These are phyloP conservation scores for Taphrina wiesneri DNA, from an alignment of 1,139 yeast genomes.

Conservation along the genomic window DNA sequence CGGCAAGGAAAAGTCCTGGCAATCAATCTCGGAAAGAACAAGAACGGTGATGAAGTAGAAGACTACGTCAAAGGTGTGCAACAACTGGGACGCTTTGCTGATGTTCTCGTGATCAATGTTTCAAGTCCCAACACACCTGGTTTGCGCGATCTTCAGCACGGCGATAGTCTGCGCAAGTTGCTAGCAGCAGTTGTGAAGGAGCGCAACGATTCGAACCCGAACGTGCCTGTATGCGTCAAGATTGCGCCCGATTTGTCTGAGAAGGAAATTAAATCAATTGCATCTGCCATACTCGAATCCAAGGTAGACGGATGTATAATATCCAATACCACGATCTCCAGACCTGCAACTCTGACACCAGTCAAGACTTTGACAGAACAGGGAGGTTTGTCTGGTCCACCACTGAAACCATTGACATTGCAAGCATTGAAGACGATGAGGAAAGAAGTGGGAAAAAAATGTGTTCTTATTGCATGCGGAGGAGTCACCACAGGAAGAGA, in stretches of 20 bases:
- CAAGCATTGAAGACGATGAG: constrained; percentile 69
- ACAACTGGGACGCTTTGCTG: constrained; percentile 79
- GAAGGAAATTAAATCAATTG: constrained; percentile 78
- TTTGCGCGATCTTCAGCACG: constrained; percentile 78
- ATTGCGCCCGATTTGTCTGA: constrained; percentile 91
- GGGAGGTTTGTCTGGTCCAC: constrained; percentile 92
- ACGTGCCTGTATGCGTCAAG: constrained; percentile 72
- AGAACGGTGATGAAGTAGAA: constrained; percentile 80
- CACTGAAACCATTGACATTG: constrained; percentile 79
- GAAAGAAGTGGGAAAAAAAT: constrained; percentile 51
- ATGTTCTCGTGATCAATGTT: constrained; percentile 85
- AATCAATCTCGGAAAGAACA: constrained; percentile 87
- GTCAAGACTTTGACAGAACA: constrained; percentile 50
- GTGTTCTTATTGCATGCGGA: constrained; percentile 86
- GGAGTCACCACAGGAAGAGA: constrained; percentile 84
- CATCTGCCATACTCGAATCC: constrained; percentile 72
- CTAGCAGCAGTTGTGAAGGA: constrained; percentile 54
- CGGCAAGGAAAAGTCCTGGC: constrained; percentile 68
- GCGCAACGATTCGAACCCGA: constrained; percentile 44
- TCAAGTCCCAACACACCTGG: constrained; percentile 98
- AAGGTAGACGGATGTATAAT: constrained; percentile 88
- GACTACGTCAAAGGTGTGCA: constrained; percentile 86
- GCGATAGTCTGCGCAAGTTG: constrained; percentile 66
- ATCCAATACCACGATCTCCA: constrained; percentile 84
- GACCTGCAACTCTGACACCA: constrained; percentile 53